phyloP scores from a whole-genome alignment of 2,329 filamentous ascomycete genomes.

The Macroventuria anomochaeta region DNA sequence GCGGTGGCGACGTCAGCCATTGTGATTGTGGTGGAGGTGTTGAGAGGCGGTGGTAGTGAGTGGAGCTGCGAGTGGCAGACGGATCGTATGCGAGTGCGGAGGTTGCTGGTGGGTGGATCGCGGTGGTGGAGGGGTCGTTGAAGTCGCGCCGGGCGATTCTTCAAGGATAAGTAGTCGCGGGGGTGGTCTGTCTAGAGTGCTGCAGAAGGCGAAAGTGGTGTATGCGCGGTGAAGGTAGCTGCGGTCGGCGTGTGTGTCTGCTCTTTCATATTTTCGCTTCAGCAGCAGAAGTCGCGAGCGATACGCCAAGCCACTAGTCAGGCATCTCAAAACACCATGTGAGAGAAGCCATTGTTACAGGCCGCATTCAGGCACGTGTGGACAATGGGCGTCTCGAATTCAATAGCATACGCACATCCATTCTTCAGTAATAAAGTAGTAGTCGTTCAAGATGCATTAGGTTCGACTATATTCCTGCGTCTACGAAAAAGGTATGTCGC shows the following conservation, averaged over 20 bases:
- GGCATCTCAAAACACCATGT: slow-evolving; percentile 14
- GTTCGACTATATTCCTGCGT: slow-evolving; percentile 23
- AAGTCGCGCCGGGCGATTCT: slow-evolving; percentile 45
- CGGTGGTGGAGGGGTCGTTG: slow-evolving; percentile 30
- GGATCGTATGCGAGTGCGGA: slow-evolving; percentile 22
- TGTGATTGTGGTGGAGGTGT: slow-evolving; percentile 19
- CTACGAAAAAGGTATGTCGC: slow-evolving; percentile 17
- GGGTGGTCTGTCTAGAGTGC: slow-evolving; percentile 19
- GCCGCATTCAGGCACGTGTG: slow-evolving; percentile 11
- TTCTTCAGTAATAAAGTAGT: neutral
- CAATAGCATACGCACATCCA: neutral
- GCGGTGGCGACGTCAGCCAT: slow-evolving; percentile 49
- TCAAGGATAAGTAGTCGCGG: slow-evolving; percentile 33
- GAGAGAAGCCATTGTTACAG: slow-evolving; percentile 8
- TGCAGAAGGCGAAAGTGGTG: slow-evolving; percentile 21
- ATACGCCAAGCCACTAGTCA: slow-evolving; percentile 15
- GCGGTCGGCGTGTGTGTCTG: slow-evolving; percentile 27
- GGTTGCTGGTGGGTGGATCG: slow-evolving; percentile 24
- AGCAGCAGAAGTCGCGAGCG: slow-evolving; percentile 37
- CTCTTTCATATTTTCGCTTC: slow-evolving; percentile 26
- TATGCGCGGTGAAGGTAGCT: slow-evolving; percentile 20
- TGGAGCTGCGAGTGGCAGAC: slow-evolving; percentile 13
- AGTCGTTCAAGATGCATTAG: slow-evolving; percentile 31
- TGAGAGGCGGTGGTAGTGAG: slow-evolving; percentile 10
- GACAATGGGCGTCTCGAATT: neutral